Percentiles rank a stretch among this genome's conserved stretches.
Conservation (phyloP, 2,329 filamentous ascomycete genomes). For the Xylariaceae sp. region DNA sequence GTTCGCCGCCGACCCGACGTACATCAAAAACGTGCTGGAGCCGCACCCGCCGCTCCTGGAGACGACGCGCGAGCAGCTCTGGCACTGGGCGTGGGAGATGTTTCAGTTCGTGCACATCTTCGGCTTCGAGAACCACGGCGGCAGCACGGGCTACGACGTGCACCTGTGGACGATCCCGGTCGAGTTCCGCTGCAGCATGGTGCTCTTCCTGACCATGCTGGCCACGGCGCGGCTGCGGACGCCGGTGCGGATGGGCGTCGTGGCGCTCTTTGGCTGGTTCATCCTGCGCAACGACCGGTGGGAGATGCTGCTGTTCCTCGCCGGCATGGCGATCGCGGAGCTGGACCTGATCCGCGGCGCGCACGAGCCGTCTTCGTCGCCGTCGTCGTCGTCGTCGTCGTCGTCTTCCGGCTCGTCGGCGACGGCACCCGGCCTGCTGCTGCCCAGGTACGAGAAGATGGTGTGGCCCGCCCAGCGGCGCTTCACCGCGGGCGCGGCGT, state of each 20-base stretch:
- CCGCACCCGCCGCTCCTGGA: slow-evolving; percentile 38
- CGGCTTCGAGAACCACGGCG: slow-evolving; percentile 44
- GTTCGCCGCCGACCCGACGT: slow-evolving; percentile 39
- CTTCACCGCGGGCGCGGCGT: slow-evolving; percentile 15
- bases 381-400: neutral
- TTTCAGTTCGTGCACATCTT: slow-evolving; percentile 48
- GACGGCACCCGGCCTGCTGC: slow-evolving; percentile 15
- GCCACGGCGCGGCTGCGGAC: slow-evolving; percentile 44
- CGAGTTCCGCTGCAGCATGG: slow-evolving; percentile 55
- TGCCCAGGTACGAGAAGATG: slow-evolving; percentile 17
- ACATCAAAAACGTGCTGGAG: slow-evolving; percentile 46
- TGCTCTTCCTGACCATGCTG: slow-evolving; percentile 50
- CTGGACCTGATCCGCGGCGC: slow-evolving; percentile 45
- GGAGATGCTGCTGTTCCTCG: slow-evolving; percentile 53
- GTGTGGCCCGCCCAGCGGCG: slow-evolving; percentile 8
- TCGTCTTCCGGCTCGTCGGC: slow-evolving; percentile 4
- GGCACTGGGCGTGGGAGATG: slow-evolving; percentile 44
- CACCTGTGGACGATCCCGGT: slow-evolving; percentile 62
- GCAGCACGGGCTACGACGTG: slow-evolving; percentile 49
- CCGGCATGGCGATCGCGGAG: slow-evolving; percentile 52
- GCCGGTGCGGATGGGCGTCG: slow-evolving; percentile 36
- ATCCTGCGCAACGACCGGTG: slow-evolving; percentile 45
- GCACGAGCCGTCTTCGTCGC: slow-evolving; percentile 24
- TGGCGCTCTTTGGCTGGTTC: slow-evolving; percentile 39
- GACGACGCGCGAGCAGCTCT: slow-evolving; percentile 35